Evolutionary conservation across 2,329 filamentous ascomycete genomes (phyloP).

Genomic region (Plenodomus lindquistii): DNA sequence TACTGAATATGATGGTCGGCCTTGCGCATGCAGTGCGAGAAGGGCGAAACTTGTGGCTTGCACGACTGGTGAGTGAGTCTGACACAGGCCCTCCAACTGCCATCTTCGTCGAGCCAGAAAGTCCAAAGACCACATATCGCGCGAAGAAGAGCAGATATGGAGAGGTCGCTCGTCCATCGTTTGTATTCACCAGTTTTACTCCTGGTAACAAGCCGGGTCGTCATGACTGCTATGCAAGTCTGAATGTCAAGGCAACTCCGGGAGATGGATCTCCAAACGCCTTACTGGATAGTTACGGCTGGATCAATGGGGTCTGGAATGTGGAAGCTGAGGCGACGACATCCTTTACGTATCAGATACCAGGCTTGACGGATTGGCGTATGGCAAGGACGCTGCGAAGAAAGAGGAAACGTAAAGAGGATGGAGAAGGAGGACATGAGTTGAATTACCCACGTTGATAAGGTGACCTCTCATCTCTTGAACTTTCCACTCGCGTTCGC

Average conservation of each 20-base stretch:
- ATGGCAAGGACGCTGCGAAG: neutral
- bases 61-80: slow-evolving; percentile 4
- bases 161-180: neutral
- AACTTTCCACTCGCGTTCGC: no score
- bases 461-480: no score
- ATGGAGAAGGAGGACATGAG: neutral
- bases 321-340: slow-evolving; percentile 4
- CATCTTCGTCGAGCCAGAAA: slow-evolving; percentile 11
- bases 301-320: slow-evolving; percentile 22
- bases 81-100: slow-evolving; percentile 4
- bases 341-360: slow-evolving; percentile 7
- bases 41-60: slow-evolving; percentile 9
- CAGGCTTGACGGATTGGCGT: neutral
- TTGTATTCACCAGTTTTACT: slow-evolving; percentile 20
- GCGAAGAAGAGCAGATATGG: neutral
- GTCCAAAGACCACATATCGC: neutral
- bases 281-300: slow-evolving; percentile 9
- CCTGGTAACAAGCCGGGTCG: slow-evolving; percentile 4
- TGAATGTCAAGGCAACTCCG: slow-evolving; percentile 7
- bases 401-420: neutral
- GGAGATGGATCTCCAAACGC: neutral
- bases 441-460: no score
- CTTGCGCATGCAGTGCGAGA: slow-evolving; percentile 9
- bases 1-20: slow-evolving; percentile 11
- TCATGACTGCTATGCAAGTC: slow-evolving; percentile 13